Base-by-base conservation (phyloP, 805 yeast genomes). In the Candida parachauliodes region DNA sequence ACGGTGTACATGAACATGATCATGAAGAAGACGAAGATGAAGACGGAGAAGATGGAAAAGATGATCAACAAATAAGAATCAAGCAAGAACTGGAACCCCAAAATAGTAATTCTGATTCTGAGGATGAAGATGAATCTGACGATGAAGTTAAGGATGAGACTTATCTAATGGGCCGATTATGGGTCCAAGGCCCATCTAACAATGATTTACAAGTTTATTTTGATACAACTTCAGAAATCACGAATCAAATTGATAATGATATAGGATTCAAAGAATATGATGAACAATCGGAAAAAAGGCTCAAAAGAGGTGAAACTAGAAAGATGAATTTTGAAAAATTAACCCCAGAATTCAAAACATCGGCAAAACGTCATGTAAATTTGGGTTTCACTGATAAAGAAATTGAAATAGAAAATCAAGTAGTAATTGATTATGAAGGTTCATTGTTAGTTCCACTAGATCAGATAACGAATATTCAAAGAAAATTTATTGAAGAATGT, bases 151-250 rank as follows among this genome's bases (percentile, higher is more conserved):
- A 52, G 12, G 77, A 71, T 26, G 79, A 76, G 37, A 74, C 79
- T 0, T 88, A 83, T 51, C 68, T 83, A 19, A 83, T 85, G 82
- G 96, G 96, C 5, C 69, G 85, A 39, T 54, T 89, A 12, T 88
- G 95, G 93, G 73, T 93, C 2, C 97, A 88, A 57, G 98, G 98
- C 0, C 98, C 98, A 1, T 51, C 70, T 52, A 58, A 60, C 21
- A 67, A 62, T 36, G 81, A 77, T 50, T 43, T 71, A 28, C 39
- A 42, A 9, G 46, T 60, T 2, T 54, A 61, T 40, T 49, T 50
- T 5, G 28, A 27, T 19, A 39, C 10, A 42, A 28, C 47, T 37
- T 36, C 38, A 18, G 37, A 34, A 12, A 12, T 14, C 11, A 21
- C 28, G 11, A 27, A 38, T n/a, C 39, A 43, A 19, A 38, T 43